Base-by-base conservation (phyloP, 1,284 basidiomycete genomes). In the Malassezia yamatoensis region DNA sequence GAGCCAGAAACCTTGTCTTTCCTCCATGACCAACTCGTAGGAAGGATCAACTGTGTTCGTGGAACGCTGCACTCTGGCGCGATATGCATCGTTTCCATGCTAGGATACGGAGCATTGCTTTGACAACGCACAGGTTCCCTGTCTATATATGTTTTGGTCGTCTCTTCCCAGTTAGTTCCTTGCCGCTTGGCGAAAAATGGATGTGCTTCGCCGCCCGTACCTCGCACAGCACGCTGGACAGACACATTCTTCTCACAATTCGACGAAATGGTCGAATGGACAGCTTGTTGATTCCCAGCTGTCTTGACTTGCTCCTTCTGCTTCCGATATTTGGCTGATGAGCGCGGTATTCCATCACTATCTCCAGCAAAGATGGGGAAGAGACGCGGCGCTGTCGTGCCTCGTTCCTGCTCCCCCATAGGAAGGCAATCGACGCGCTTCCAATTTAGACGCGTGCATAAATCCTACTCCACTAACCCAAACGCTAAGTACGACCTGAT, bases 141-240 rank as follows among this genome's bases (percentile, higher is more conserved):
- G 49, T 13, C 29, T 40, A 38, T 35, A 35, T 15, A n/a, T 36
- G 34, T 7, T 29, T 20, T 18, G 12, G 5, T 32, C 43, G 32
- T 20, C 52, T 21, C 41, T 12, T 11, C 10, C 35, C 35, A 24
- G 15, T 20, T 54, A 24, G 16, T 44, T 29, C 34, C 36, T 16
- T 29, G 15, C 32, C 57, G 51, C 48, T 59, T 43, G 13, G 57
- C 47, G 39, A 59, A 59, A 13, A 59, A 54, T 2, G 57, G 52
- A 29, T 59, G 57, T 43, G 24, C 32, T n/a, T 32, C 47, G 33
- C 35, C 33, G 15, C 37, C 21, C 10, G 44, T 54, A 7, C 57
- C 57, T 11, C 57, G 57, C 52, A 59, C 57, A 10, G 41, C 21
- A 33, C 55, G 54, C 32, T 39, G 44, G 11, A 52, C 32, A 2